These are phyloP conservation scores for Tothia fuscella DNA, from an alignment of 2,329 filamentous ascomycete species.

Conservation along the genomic window DNA sequence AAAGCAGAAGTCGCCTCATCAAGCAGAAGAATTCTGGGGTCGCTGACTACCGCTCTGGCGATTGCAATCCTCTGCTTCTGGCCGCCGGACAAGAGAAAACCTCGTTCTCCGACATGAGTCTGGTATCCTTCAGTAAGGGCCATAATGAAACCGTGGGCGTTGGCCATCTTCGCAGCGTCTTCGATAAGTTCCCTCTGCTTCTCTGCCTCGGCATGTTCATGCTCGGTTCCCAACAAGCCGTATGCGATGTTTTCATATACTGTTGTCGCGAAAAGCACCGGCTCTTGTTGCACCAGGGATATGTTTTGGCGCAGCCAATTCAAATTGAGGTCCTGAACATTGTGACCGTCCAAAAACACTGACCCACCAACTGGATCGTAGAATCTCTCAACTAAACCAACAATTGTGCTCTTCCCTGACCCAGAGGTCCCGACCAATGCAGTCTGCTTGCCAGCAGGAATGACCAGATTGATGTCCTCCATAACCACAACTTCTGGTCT, in stretches of 20 bases:
- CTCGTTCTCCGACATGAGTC: conserved; percentile 89
- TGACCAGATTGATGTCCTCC: conserved; percentile 63
- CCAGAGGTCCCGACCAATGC: conserved; percentile 90
- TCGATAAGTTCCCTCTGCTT: conserved; percentile 59
- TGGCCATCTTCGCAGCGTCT: conserved; percentile 77
- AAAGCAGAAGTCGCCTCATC: conserved; percentile 92
- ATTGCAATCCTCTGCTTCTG: conserved; percentile 97
- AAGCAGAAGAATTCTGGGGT: conserved; percentile 82
- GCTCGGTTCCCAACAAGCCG: conserved; percentile 73
- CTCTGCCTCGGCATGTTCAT: conserved; percentile 56
- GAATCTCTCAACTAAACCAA: conserved; percentile 86
- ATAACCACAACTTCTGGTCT: conserved; percentile 83
- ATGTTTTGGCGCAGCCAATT: conserved; percentile 89
- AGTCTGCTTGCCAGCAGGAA: conserved; percentile 84
- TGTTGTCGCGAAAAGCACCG: conserved; percentile 76
- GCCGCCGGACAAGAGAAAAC: conserved; percentile 83
- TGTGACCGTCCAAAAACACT: conserved; percentile 70
- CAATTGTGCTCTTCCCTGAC: conserved; percentile 88
- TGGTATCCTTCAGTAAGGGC: conserved; percentile 78
- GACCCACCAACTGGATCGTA: conserved; percentile 77
- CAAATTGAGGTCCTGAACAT: conserved; percentile 71
- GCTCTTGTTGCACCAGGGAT: conserved; percentile 85
- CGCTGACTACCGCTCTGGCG: conserved; percentile 76
- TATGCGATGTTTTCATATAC: conserved; percentile 87
- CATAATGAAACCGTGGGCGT: conserved; percentile 85